Evolutionary conservation across 805 yeast species (phyloP), one percentile per base, ranked within the genome.

Genomic region (Metschnikowia corniflorae): DNA sequence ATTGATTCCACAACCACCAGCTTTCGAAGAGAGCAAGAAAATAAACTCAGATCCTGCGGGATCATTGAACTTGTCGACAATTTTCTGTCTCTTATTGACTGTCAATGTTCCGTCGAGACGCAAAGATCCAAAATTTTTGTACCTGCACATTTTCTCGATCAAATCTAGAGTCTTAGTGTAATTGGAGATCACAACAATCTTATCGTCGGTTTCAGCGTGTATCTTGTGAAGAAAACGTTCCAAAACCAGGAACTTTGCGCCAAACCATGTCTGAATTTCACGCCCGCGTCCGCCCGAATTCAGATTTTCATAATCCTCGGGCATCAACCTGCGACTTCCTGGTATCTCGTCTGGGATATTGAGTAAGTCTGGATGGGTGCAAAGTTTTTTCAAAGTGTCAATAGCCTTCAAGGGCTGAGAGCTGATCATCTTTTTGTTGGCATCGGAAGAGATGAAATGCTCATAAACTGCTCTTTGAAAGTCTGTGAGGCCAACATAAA

Each of bases 1-100:
- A 58, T 93, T 93, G 53, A 93, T 86, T 63, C 98, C 98, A 69
- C 98, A 93, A 1, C 98, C 98, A 51, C 98, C 98, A 1, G 98
- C 98, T 60, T 93, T 93, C 6, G 96, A 86, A 56, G 96, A 86
- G 35, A 93, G 67, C 42, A 93, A 68, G 51, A 93, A 93, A 2
- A 93, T 79, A 58, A 91, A 93, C 47, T 89, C 97, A 2, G 78
- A 71, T 2, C 88, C 84, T 29, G 85, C 83, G 1, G 97, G 96
- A 51, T 93, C 84, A 54, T 93, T 93, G 62, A 93, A 89, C 48
- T 74, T 68, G 59, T 91, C 97, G 14, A 93, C 98, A 21, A 91
- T 68, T 50, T 85, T 87, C 54, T 93, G 97, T 45, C 98, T 76
- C 57, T 93, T 93, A 62, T 84, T 86, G 39, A 93, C 88, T 37